phyloP scores from a whole-genome alignment of 2,329 filamentous ascomycete species.

The Claviceps humidiphila region DNA sequence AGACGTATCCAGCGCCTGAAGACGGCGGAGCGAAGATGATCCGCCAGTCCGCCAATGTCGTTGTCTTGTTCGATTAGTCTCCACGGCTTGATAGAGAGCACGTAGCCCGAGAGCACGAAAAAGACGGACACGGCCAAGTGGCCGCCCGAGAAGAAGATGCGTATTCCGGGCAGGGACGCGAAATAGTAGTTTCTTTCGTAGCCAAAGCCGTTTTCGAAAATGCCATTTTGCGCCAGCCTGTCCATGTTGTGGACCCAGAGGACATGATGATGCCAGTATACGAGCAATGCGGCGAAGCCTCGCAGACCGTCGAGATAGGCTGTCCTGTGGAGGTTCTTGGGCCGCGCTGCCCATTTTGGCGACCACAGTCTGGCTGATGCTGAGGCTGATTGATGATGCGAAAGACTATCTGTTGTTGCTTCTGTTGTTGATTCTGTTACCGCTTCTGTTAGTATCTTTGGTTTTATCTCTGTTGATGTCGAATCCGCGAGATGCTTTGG shows the following conservation, averaged over 20 bases:
- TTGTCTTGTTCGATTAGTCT: constrained; percentile 27
- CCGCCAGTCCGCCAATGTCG: constrained; percentile 27
- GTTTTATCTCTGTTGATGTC: no score
- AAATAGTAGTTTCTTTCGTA: constrained; percentile 35
- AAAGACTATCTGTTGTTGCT: background rate
- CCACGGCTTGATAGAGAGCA: constrained; percentile 37
- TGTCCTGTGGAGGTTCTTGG: constrained; percentile 27
- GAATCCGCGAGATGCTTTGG: background rate
- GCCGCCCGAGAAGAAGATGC: constrained; percentile 47
- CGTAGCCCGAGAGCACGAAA: constrained; percentile 46
- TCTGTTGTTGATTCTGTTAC: no score
- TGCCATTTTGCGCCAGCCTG: constrained; percentile 12
- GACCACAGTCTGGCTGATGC: constrained; percentile 2
- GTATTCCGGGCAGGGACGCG: constrained; percentile 40
- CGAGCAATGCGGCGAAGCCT: constrained; percentile 53
- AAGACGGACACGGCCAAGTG: constrained; percentile 46
- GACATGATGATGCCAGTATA: constrained; percentile 50
- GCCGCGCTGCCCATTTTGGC: background rate
- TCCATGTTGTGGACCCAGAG: constrained; percentile 38
- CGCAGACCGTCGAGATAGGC: constrained; percentile 51
- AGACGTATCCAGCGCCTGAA: constrained; percentile 37
- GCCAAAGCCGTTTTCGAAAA: constrained; percentile 41
- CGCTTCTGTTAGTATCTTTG: no score
- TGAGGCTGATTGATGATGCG: constrained; percentile 1
- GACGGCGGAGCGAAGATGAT: constrained; percentile 32